Evolutionary conservation across 139 green algal genomes (phyloP), one percentile per base, ranked within the genome.

Genomic region (Tetradesmus obliquus): DNA sequence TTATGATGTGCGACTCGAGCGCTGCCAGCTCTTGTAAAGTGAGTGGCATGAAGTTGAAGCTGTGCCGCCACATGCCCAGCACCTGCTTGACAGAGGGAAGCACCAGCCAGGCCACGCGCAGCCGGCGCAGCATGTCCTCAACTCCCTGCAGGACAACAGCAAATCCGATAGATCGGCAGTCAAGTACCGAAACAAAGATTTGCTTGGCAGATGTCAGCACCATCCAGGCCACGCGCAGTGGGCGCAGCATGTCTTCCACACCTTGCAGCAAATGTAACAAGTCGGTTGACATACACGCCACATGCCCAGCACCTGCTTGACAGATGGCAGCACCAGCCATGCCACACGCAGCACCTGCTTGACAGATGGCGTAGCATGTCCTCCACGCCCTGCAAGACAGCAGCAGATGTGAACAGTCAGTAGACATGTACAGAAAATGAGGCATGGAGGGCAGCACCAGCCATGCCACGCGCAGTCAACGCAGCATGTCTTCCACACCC

Each of bases 1-100:
- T 92, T 51, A 92, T 58, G 22, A 92, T 89, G 89, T 89, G 80
- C 2, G 88, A 7, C 7, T 93, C 90, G 5, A 94, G 79, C 3
- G 90, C 90, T 20, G 90, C 20, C 5, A 85, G 57, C 93, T 95
- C 95, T 80, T 93, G 54, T 2, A 90, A 15, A 1, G 88, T 91
- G 17, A 96, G 71, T n/a, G 81, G 83, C 32, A 91, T 45, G 76
- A 96, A 97, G 45, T 91, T 90, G 86, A 97, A 97, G 54, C 94
- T 94, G 69, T 82, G 6, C 0, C 72, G 91, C 96, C 96, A 97
- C 94, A 97, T 97, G 66, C 86, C 62, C 62, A 96, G 90, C 69
- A 97, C 72, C 4, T 58, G 15, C 15, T 91, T 88, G 55, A 97
- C 92, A 79, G 91, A 94, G 2, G 95, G 96, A 80, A 97, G 88